Evolutionary conservation across 768 basidiomycete species (phyloP), one percentile per base, ranked within the genome.

Genomic region (Collybiopsis luxurians): DNA sequence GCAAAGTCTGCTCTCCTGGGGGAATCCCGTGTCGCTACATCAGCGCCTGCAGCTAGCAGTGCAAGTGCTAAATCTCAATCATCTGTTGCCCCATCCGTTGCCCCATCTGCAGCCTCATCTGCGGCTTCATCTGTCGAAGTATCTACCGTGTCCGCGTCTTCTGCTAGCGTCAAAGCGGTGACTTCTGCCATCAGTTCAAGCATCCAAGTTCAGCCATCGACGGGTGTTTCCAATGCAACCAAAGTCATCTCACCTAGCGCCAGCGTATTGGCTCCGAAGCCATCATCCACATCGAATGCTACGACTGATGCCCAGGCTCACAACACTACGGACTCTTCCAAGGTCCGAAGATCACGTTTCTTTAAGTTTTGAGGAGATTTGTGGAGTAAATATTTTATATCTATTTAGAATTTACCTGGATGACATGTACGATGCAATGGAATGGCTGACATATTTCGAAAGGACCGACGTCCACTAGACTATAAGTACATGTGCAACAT

Each of bases 1-100:
- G 69, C 73, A 55, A 82, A 82, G 65, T 69, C 66, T 40, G 75
- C 71, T 23, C 64, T 82, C 38, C 61, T 61, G 24, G 64, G 59
- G 21, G 66, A 68, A n/a, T 52, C 60, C 17, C 60, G 61, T 17
- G 28, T 68, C 15, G 34, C 51, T 24, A 48, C 61, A 1, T 43
- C 53, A 30, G 11, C 53, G 27, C 23, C 53, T 19, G 13, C 53
- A 19, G 21, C 24, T 30, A 30, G 13, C 30, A 51, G 38, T 13
- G 12, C n/a, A n/a, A 38, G 28, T 23, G 26, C 24, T 26, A 43
- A 30, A 28, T 13, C 43, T 34, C 10, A 55, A 21, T 9, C 43
- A 26, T 21, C 40, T 43, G 19, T n/a, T 7, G 47, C 15, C 7
- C 11, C 47, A 30, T 9, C 15, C 11, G 2, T 13, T 1, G 42